Conservation (phyloP, 169 alveolate species). For the Cryptosporidium ubiquitum region DNA sequence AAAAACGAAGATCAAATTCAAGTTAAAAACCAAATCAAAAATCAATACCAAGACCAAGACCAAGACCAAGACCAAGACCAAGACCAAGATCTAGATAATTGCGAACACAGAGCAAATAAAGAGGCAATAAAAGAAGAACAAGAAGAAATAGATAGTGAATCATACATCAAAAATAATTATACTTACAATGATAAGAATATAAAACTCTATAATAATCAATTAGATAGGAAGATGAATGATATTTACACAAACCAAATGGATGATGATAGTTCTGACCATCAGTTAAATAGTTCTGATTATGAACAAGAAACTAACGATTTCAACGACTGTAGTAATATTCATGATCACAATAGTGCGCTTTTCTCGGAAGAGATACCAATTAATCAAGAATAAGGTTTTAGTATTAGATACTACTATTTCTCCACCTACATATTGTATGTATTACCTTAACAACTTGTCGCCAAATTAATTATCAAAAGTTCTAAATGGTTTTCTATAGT, state of each 20-base stretch:
- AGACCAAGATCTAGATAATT: not conserved
- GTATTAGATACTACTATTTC: not conserved
- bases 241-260: not conserved
- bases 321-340: not conserved
- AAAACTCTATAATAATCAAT: not conserved
- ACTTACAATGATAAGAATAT: not conserved
- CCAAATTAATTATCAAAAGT: not conserved
- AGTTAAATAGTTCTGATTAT: not conserved
- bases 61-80: not conserved
- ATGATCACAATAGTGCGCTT: not conserved
- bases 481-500: not conserved
- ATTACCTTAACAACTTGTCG: not conserved
- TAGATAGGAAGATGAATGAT: not conserved
- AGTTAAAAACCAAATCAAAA: not conserved
- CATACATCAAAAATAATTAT: not conserved
- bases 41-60: not conserved
- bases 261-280: not conserved
- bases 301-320: not conserved
- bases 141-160: not conserved
- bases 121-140: not conserved
- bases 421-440: not conserved
- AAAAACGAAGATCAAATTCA: not conserved
- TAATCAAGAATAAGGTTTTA: not conserved
- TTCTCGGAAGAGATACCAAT: slow-evolving; percentile 10
- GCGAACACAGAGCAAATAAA: not conserved